Evolutionary conservation across 1,139 yeast species (phyloP).

Genomic region (Candida sp.): DNA sequence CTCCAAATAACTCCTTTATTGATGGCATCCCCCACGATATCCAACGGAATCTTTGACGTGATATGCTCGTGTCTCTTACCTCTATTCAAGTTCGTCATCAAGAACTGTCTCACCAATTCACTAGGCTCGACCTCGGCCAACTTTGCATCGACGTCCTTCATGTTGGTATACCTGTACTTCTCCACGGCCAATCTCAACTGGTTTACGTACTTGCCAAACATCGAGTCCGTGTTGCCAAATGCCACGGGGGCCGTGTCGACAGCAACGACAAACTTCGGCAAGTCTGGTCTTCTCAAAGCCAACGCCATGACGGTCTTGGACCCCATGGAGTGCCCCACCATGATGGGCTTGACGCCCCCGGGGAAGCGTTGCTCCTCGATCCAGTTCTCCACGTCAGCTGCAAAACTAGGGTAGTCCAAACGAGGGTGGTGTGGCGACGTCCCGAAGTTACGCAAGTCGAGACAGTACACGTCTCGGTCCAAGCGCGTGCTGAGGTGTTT

Average conservation of each 20-base stretch:
- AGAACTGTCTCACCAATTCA: conserved; percentile 67
- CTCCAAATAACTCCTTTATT: conserved; percentile 67
- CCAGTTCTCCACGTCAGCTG: conserved; percentile 84
- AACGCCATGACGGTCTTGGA: conserved; percentile 94
- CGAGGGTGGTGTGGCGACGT: conserved; percentile 75
- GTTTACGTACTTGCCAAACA: conserved; percentile 69
- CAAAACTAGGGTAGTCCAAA: conserved; percentile 81
- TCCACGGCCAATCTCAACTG: conserved; percentile 61
- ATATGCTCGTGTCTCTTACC: conserved; percentile 40
- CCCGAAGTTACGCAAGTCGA: conserved; percentile 93
- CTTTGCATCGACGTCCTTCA: conserved; percentile 71
- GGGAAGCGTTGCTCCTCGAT: conserved; percentile 50
- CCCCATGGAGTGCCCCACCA: conserved; percentile 98
- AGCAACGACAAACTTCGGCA: conserved; percentile 67
- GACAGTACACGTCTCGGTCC: conserved; percentile 60
- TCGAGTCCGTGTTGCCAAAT: conserved; percentile 54
- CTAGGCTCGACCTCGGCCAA: conserved; percentile 66
- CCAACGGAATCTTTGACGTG: conserved; percentile 70
- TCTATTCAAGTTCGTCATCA: conserved; percentile 69
- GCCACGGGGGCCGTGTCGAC: conserved; percentile 93
- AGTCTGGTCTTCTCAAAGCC: conserved; percentile 69
- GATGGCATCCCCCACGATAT: conserved; percentile 65
- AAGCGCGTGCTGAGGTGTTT: conserved; percentile 46
- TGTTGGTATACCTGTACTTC: conserved; percentile 45
- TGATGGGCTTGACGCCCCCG: conserved; percentile 48